These are phyloP conservation scores for Boletus vermiculosoides DNA, from an alignment of 768 basidiomycete genomes.

Conservation along the genomic window DNA sequence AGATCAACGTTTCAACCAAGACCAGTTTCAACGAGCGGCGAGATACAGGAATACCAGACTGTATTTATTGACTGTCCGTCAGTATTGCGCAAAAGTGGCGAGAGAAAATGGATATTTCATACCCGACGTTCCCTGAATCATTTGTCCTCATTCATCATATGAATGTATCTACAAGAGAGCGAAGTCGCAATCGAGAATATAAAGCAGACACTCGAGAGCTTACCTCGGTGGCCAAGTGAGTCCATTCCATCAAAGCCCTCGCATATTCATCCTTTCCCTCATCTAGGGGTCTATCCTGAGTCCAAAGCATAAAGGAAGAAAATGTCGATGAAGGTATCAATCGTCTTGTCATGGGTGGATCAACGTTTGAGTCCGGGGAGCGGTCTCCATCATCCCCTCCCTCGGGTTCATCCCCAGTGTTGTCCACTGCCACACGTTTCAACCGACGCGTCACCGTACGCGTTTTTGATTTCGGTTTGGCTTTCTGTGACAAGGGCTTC, in stretches of 20 bases:
- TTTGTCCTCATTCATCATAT: constrained; percentile 17
- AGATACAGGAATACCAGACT: neutral
- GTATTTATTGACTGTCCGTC: neutral
- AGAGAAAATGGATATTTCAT: neutral
- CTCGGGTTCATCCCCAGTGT: constrained; percentile 28
- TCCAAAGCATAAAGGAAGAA: constrained; percentile 71
- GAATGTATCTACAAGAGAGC: constrained; percentile 25
- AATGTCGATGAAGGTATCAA: constrained; percentile 56
- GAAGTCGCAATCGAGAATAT: neutral
- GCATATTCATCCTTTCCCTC: constrained; percentile 71
- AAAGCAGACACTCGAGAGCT: constrained; percentile 9
- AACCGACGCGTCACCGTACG: constrained; percentile 11
- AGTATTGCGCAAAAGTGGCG: neutral
- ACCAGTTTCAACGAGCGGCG: neutral
- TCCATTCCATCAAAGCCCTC: constrained; percentile 71
- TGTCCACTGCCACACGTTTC: constrained; percentile 30
- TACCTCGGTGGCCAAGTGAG: constrained; percentile 60
- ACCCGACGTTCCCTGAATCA: neutral
- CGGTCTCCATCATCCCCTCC: constrained; percentile 27
- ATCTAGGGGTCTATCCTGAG: constrained; percentile 68
- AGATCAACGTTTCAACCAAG: neutral
- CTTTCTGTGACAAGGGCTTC: constrained; percentile 2
- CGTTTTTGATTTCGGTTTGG: constrained; percentile 14
- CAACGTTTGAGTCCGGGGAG: neutral
- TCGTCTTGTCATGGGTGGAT: constrained; percentile 25